Base-by-base conservation (phyloP, 805 yeast species). In the Zygosaccharomyces gambellarensis region DNA sequence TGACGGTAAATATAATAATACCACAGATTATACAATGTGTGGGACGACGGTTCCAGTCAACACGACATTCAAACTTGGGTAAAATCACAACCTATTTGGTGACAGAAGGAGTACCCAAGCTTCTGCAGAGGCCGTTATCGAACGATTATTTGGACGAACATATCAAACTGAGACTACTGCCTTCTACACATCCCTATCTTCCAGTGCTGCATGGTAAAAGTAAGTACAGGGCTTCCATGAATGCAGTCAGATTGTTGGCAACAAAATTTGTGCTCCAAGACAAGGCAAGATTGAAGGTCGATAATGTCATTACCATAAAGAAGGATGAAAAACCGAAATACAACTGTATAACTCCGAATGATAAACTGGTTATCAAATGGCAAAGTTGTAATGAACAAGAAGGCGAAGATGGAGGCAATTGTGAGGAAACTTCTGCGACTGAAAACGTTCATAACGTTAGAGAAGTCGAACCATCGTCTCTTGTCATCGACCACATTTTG, bases 241-340 rank as follows among this genome's bases (percentile, higher is more conserved):
- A 81, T 55, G 74, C 87, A 1, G 60, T 83, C 2, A 82, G 80
- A 58, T 53, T 82, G 31, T 61, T 81, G 3, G 51, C 82, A 31
- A 78, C 81, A 2, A 79, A 79, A 29, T 71, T 84, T 43, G 72
- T 82, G n/a, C 60, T 83, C 23, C 75, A 76, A 48, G 80, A 82
- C 2, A 67, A 70, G 9, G 75, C 78, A 2, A 72, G 73, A 55
- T 63, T 85, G 14, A 88, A 82, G 57, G 73, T 84, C 27, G 48
- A 46, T 3, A 52, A 61, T 10, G 57, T 39, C 69, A 73, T 50
- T 65, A 74, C 49, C 60, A 77, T 40, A 36, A 43, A 52, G 11
- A 58, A 48, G 44, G 50, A 55, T 21, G 51, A 60, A 19, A 55
- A 53, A 3, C 58, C 59, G 14, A 46, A 55, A 19, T 51, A 50